Percentiles rank a stretch among this genome's conserved stretches.
phyloP scores from a whole-genome alignment of 495 filamentous ascomycete species.

The Pseudomonodictys pantanalensis region DNA sequence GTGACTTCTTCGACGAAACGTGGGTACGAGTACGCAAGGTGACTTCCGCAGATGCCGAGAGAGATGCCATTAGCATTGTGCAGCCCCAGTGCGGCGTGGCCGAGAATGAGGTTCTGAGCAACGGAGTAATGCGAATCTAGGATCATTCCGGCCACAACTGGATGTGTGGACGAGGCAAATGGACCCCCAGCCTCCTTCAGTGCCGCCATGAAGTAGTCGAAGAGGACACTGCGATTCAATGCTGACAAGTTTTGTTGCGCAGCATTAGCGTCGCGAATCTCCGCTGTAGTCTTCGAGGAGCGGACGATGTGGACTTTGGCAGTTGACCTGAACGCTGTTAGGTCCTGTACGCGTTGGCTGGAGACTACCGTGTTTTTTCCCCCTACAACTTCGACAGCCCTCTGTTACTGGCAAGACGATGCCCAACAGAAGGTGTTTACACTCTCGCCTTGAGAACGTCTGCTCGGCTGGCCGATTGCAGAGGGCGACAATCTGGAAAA shows the following conservation, averaged over 20 bases:
- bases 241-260: constrained; percentile 42
- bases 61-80: constrained; percentile 45
- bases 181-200: constrained; percentile 43
- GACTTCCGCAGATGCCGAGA: constrained; percentile 50
- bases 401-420: no score
- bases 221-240: constrained; percentile 38
- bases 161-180: constrained; percentile 37
- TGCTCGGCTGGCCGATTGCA: no score
- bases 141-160: constrained; percentile 48
- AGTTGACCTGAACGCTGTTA: no score
- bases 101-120: constrained; percentile 40
- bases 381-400: no score
- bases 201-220: constrained; percentile 44
- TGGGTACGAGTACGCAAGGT: constrained; percentile 49
- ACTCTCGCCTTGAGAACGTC: no score
- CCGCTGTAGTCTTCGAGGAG: constrained; percentile 44
- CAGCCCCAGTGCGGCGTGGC: constrained; percentile 47
- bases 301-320: constrained; percentile 51
- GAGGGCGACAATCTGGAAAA: no score
- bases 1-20: constrained; percentile 48
- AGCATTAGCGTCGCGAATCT: constrained; percentile 39
- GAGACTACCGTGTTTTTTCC: no score
- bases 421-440: no score
- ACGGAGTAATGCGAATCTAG: constrained; percentile 45
- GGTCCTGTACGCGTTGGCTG: no score